These are phyloP conservation scores for Pichia sp. DNA, from an alignment of 1,139 yeast species.

Conservation along the genomic window DNA sequence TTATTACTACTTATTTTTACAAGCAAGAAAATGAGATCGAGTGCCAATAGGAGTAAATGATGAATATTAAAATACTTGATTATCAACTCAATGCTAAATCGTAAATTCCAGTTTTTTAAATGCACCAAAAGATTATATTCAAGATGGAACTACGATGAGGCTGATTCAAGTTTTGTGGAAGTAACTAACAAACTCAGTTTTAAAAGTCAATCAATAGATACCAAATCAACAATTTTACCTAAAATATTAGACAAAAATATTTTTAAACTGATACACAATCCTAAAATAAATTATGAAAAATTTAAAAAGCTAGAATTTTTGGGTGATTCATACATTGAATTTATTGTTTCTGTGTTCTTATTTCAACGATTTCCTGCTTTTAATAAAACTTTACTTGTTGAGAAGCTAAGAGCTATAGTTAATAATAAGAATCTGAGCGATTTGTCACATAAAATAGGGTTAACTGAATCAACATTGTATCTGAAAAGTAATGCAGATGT, in stretches of 20 bases:
- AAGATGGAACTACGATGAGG: no score
- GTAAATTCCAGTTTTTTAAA: no score
- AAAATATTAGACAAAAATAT: background rate
- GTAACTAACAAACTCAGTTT: no score
- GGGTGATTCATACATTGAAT: slow-evolving; percentile 6
- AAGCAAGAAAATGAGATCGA: no score
- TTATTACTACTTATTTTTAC: no score
- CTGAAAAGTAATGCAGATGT: slow-evolving; percentile 1
- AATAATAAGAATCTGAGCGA: background rate
- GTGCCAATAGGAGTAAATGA: no score
- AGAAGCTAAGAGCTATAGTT: background rate
- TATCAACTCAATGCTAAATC: no score
- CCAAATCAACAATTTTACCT: background rate
- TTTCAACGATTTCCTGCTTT: background rate
- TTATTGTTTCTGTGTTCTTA: slow-evolving; percentile 1
- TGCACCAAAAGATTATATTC: no score
- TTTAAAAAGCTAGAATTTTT: slow-evolving; percentile 5
- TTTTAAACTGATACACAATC: background rate
- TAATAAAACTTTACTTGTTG: background rate
- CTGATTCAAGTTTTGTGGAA: no score
- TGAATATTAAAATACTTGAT: no score
- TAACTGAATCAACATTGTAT: background rate
- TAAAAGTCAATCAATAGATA: no score
- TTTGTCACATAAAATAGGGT: background rate
- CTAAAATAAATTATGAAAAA: background rate